A percentile compares a stretch with the other conserved stretches of the same genome.
Evolutionary conservation across 2,329 filamentous ascomycete species (phyloP).

Genomic region (Dothideomycetes sp.): DNA sequence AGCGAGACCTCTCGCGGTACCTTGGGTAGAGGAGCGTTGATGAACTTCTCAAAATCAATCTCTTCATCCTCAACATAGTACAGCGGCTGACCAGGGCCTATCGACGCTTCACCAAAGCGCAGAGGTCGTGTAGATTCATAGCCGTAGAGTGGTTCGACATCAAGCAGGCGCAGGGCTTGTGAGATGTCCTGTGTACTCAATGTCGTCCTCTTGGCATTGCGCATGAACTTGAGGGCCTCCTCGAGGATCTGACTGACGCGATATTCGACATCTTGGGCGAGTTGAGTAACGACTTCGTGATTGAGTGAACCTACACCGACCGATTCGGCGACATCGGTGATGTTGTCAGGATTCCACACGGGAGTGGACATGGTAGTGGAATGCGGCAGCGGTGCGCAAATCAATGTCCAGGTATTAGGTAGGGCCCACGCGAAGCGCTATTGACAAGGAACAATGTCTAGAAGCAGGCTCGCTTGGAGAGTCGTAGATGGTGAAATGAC

Average conservation of each 20-base stretch:
- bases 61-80: slow-evolving; percentile 99
- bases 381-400: not conserved
- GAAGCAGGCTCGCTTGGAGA: too few species aligned
- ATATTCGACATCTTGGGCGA: slow-evolving; percentile 92
- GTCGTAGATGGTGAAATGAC: too few species aligned
- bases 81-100: slow-evolving; percentile 86
- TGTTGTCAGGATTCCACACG: slow-evolving; percentile 94
- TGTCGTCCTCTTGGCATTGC: slow-evolving; percentile 74
- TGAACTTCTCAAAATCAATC: slow-evolving; percentile 96
- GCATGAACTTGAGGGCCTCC: slow-evolving; percentile 94
- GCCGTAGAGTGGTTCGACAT: slow-evolving; percentile 91
- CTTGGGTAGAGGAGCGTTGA: slow-evolving; percentile 90
- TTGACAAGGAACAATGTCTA: too few species aligned
- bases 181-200: slow-evolving; percentile 84
- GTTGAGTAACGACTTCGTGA: slow-evolving; percentile 77
- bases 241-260: slow-evolving; percentile 87
- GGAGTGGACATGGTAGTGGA: slow-evolving; percentile 21
- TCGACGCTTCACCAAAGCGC: slow-evolving; percentile 83
- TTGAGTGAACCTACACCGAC: slow-evolving; percentile 74
- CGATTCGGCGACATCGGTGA: slow-evolving; percentile 91
- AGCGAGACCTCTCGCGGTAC: slow-evolving; percentile 88
- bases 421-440: too few species aligned
- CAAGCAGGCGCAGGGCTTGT: slow-evolving; percentile 73
- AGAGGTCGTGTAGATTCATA: slow-evolving; percentile 88
- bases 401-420: too few species aligned